Conservation (phyloP, 106 monocot species). For the Iris macrosiphon region DNA sequence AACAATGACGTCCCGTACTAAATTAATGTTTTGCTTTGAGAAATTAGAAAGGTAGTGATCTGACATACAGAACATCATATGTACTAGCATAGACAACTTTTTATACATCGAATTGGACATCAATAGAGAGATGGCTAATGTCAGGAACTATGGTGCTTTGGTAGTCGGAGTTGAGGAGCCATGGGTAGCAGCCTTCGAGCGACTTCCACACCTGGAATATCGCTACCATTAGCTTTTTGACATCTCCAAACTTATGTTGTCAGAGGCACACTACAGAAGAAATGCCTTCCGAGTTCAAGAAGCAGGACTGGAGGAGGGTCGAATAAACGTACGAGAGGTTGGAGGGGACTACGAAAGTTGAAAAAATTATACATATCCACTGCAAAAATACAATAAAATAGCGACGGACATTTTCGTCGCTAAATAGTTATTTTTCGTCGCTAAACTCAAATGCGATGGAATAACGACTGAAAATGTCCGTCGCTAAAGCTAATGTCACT, state of each 20-base stretch:
- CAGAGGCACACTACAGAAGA: constrained; percentile 12
- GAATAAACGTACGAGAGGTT: constrained; percentile 19
- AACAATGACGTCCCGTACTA: no score
- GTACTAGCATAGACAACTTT: constrained; percentile 27
- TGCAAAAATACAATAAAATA: no score
- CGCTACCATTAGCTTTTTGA: constrained; percentile 14
- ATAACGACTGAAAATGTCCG: no score
- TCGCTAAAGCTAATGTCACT: no score
- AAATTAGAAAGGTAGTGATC: not conserved
- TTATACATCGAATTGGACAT: constrained; percentile 24
- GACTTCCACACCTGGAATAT: constrained; percentile 31
- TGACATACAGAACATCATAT: constrained; percentile 13
- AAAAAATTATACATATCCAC: constrained; percentile 7
- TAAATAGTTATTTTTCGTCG: no score
- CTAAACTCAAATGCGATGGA: no score
- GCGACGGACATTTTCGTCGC: no score
- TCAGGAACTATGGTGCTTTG: constrained; percentile 5
- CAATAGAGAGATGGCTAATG: constrained; percentile 10
- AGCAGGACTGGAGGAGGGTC: constrained; percentile 15
- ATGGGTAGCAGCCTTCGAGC: constrained; percentile 26
- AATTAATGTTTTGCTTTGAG: no score
- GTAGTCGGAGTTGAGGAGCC: constrained; percentile 21
- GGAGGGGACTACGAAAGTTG: not conserved
- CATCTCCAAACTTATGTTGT: not conserved
- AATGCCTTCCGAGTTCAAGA: constrained; percentile 3